These are phyloP conservation scores for Pichia sp. DNA, from an alignment of 1,139 yeast species.

Conservation along the genomic window DNA sequence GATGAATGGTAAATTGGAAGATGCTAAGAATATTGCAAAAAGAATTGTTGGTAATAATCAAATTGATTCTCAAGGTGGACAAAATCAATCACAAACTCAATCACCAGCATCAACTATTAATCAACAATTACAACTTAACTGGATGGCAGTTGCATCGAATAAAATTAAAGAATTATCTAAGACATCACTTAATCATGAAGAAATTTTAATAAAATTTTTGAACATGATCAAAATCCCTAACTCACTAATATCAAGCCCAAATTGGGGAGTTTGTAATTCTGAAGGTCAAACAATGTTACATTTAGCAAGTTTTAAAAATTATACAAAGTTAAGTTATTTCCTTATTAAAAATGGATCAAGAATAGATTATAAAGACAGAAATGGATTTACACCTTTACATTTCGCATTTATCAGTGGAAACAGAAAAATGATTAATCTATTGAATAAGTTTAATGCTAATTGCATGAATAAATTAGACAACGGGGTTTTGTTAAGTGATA, in stretches of 20 bases:
- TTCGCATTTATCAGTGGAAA: constrained; percentile 77
- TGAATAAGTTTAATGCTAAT: constrained; percentile 61
- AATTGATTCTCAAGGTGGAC: constrained; percentile 11
- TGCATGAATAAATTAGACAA: constrained; percentile 49
- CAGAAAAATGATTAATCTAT: constrained; percentile 50
- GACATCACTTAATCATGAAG: constrained; percentile 47
- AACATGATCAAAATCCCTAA: constrained; percentile 56
- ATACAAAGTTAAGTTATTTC: constrained; percentile 52
- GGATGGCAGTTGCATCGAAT: constrained; percentile 37
- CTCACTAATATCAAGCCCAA: constrained; percentile 55
- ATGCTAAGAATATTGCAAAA: constrained; percentile 84
- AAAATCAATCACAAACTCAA: constrained; percentile 3
- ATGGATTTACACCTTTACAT: constrained; percentile 83
- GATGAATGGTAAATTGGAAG: constrained; percentile 91
- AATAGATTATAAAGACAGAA: constrained; percentile 65
- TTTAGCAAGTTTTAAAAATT: constrained; percentile 72
- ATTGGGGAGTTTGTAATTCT: constrained; percentile 72
- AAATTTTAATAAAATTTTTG: constrained; percentile 56
- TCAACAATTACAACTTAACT: constrained; percentile 22
- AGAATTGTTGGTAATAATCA: constrained; percentile 66
- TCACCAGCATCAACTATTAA: constrained; percentile 21
- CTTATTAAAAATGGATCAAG: constrained; percentile 76
- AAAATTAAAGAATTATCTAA: constrained; percentile 44
- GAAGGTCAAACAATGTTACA: constrained; percentile 89
- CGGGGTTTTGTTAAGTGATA: constrained; percentile 46